These are phyloP conservation scores for Erodium chrysanthum DNA, from an alignment of 441 rosid species.

Conservation along the genomic window DNA sequence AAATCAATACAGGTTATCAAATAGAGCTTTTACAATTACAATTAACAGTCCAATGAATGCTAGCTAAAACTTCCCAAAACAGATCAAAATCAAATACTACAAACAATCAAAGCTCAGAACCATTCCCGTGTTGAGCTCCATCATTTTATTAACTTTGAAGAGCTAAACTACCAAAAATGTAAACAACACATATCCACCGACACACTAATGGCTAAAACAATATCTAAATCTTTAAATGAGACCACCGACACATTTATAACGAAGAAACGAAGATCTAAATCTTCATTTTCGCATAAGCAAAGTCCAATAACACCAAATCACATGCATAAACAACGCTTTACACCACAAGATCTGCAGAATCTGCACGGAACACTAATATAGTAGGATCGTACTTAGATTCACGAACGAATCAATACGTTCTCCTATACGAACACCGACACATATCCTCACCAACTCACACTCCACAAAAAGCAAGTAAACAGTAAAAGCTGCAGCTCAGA, in stretches of 20 bases:
- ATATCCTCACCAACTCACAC: background rate
- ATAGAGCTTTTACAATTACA: background rate
- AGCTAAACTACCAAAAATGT: background rate
- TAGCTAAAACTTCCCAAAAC: background rate
- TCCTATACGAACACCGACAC: background rate
- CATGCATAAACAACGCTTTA: background rate
- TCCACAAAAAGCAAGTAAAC: background rate
- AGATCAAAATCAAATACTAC: background rate
- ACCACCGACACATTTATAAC: no score
- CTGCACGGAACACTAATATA: background rate
- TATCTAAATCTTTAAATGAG: background rate
- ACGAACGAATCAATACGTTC: background rate
- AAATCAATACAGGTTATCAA: background rate
- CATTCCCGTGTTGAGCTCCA: background rate
- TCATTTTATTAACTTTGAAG: background rate
- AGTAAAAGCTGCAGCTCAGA: background rate
- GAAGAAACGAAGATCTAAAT: background rate
- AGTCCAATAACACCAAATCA: background rate
- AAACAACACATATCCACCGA: background rate
- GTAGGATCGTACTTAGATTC: background rate
- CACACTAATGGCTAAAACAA: background rate
- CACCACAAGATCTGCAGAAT: background rate
- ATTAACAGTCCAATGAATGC: no score
- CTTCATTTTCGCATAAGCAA: background rate
- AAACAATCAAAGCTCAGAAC: background rate